phyloP scores from a whole-genome alignment of 1,284 basidiomycete genomes.

The Papiliotrema flavescens region DNA sequence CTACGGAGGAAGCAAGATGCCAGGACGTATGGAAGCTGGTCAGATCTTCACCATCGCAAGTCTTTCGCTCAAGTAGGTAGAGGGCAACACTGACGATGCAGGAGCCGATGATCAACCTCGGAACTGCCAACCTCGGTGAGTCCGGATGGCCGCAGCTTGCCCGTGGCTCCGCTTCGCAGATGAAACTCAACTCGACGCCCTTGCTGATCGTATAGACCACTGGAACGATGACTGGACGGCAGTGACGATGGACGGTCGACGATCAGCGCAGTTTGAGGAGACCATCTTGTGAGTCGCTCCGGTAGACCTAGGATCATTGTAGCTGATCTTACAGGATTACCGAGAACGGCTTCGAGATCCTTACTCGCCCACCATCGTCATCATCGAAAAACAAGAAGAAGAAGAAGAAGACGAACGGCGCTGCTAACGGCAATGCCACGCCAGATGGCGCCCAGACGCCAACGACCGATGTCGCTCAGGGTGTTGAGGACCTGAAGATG shows the following conservation, averaged over 20 bases:
- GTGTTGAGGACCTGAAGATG: constrained; percentile 18
- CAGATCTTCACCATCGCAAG: constrained; percentile 51
- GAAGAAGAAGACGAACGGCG: constrained; percentile 33
- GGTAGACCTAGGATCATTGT: no score
- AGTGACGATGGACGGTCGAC: constrained; percentile 79
- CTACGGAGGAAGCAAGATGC: constrained; percentile 50
- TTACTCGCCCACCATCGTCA: constrained; percentile 57
- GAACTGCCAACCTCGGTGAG: constrained; percentile 51
- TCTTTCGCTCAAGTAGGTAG: not conserved
- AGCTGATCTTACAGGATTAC: constrained; percentile 64
- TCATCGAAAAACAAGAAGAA: constrained; percentile 28
- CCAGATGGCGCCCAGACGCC: constrained; percentile 17
- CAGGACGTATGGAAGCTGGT: constrained; percentile 50
- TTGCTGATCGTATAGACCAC: constrained; percentile 22
- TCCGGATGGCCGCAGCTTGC: not conserved
- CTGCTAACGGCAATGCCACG: constrained; percentile 13
- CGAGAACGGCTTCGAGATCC: constrained; percentile 81
- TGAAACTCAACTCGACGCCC: no score
- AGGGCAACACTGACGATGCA: constrained; percentile 6
- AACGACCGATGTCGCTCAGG: constrained; percentile 18
- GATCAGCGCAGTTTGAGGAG: constrained; percentile 93
- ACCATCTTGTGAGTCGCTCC: constrained; percentile 67
- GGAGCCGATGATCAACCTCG: constrained; percentile 86
- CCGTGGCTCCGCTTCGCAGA: no score
- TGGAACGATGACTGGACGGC: constrained; percentile 76